Conservation (phyloP, 2,329 filamentous ascomycete species). For the Hypoxylon sp. region DNA sequence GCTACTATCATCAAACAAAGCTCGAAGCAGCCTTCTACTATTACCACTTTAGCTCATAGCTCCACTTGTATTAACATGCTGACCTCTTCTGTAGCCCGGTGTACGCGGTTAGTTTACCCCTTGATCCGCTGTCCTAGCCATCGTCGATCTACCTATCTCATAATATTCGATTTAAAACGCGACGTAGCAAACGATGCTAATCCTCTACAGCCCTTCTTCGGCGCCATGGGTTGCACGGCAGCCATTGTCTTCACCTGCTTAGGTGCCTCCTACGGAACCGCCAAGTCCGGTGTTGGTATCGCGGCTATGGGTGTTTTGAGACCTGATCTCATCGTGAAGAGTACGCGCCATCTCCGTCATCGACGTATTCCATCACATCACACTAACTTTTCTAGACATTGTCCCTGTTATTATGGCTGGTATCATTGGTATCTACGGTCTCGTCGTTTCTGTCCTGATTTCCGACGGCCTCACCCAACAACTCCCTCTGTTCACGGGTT, state of each 20-base stretch:
- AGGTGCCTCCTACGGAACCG: constrained; percentile 97
- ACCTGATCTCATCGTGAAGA: constrained; percentile 99
- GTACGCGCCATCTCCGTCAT: constrained; percentile 69
- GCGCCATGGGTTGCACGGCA: constrained; percentile 87
- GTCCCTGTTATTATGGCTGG: constrained; percentile 99
- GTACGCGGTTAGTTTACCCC: constrained; percentile 89
- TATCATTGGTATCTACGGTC: constrained; percentile 99
- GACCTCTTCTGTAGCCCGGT: constrained; percentile 78
- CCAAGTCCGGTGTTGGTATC: constrained; percentile 99
- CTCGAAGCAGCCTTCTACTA: constrained; percentile 37
- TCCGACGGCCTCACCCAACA: constrained; percentile 82
- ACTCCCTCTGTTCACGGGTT: constrained; percentile 82
- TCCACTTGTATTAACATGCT: constrained; percentile 37
- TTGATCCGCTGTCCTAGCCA: constrained; percentile 41
- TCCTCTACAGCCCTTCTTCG: constrained; percentile 76
- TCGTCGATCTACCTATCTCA: constrained; percentile 43
- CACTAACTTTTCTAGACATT: constrained; percentile 76
- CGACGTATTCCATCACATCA: constrained; percentile 27
- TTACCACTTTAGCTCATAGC: constrained; percentile 6
- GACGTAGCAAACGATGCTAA: constrained; percentile 59
- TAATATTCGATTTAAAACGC: constrained; percentile 21
- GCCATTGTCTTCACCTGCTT: constrained; percentile 98
- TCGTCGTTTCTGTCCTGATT: constrained; percentile 89
- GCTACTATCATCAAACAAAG: constrained; percentile 46
- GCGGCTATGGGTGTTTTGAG: constrained; percentile 97